phyloP scores from a whole-genome alignment of 257 asterid species.

The Haberlea rhodopensis region DNA sequence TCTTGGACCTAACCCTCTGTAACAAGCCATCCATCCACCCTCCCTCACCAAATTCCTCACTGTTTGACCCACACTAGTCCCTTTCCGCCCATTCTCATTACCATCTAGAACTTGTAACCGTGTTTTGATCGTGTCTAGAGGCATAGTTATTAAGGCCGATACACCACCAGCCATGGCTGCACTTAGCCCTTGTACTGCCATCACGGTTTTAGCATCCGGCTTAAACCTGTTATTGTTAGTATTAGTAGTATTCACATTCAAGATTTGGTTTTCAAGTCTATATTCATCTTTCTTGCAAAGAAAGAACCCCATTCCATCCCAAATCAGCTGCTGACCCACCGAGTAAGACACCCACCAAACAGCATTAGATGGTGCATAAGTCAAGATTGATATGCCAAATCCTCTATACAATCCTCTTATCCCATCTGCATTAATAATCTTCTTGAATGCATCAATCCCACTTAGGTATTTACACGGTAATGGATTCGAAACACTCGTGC shows the following conservation, averaged over 20 bases:
- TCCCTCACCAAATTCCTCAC: constrained; percentile 64
- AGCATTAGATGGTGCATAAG: constrained; percentile 76
- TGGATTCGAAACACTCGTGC: constrained; percentile 20
- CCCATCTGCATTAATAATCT: constrained; percentile 60
- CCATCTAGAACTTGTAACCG: constrained; percentile 69
- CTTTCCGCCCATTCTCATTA: constrained; percentile 59
- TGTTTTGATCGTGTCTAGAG: constrained; percentile 79
- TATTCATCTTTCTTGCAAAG: constrained; percentile 37
- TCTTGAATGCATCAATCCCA: constrained; percentile 65
- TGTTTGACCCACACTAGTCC: constrained; percentile 54
- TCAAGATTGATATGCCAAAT: constrained; percentile 74
- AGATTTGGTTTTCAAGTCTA: constrained; percentile 26
- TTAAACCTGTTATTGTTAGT: constrained; percentile 21
- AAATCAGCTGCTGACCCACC: constrained; percentile 55
- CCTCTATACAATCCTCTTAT: constrained; percentile 74
- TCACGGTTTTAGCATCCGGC: constrained; percentile 51
- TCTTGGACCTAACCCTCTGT: constrained; percentile 81
- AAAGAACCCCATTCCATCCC: constrained; percentile 57
- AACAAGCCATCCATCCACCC: constrained; percentile 82
- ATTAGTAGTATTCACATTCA: not conserved
- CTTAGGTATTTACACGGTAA: constrained; percentile 41
- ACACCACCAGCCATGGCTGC: constrained; percentile 78
- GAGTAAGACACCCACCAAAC: constrained; percentile 84
- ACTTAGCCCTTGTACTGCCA: constrained; percentile 69
- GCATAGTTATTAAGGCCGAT: constrained; percentile 72